Evolutionary conservation across 164 flowering plant species (phyloP).

Genomic region (Vitis vinifera): DNA sequence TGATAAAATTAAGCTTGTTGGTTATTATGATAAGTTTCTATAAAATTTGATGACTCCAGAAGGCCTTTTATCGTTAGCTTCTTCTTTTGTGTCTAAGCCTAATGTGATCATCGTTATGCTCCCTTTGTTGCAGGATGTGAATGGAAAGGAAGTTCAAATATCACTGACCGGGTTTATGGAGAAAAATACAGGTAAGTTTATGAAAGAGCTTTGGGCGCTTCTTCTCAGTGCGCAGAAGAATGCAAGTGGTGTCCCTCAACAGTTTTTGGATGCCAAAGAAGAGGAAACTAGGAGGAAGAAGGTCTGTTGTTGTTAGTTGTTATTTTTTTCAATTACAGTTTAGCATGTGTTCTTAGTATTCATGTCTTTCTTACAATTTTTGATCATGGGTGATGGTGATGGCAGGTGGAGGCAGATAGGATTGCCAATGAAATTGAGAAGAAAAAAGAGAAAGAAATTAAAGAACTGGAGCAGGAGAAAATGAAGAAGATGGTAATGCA

Average conservation of each 20-base stretch:
- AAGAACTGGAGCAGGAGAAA: conserved; percentile 38
- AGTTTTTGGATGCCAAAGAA: conserved; percentile 90
- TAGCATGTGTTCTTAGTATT: background rate
- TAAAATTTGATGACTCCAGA: no score
- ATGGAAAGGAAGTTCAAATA: conserved; percentile 93
- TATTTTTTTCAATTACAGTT: background rate
- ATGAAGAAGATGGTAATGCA: conserved; percentile 66
- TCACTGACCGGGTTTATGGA: conserved; percentile 97
- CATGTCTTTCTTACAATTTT: background rate
- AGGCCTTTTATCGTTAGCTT: background rate
- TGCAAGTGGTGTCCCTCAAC: conserved; percentile 95
- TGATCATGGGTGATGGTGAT: background rate
- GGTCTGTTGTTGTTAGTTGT: conserved; percentile 34
- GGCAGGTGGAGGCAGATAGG: conserved; percentile 75
- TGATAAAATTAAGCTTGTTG: no score
- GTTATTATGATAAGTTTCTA: no score
- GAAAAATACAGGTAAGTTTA: conserved; percentile 93
- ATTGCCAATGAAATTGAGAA: conserved; percentile 68
- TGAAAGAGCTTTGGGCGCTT: conserved; percentile 94
- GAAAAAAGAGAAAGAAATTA: conserved; percentile 66
- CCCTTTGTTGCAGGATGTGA: conserved; percentile 55
- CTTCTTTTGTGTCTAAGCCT: background rate
- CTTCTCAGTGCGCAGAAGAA: conserved; percentile 90
- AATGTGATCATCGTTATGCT: background rate
- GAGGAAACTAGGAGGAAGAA: conserved; percentile 81